phyloP scores from a whole-genome alignment of 805 yeast genomes.

The Cyberlindnera xylosilytica region DNA sequence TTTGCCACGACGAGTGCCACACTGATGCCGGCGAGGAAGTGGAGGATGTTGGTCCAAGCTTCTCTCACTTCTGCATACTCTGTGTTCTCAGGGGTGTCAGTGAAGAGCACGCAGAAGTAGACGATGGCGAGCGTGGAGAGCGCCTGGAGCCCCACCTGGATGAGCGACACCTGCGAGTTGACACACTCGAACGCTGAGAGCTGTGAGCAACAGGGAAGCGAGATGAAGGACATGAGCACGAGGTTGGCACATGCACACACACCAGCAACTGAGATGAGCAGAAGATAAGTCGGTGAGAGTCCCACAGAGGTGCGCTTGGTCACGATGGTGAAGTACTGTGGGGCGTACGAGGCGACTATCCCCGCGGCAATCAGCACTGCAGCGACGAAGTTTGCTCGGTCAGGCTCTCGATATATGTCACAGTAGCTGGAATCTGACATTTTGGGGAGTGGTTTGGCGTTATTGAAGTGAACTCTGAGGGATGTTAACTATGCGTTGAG shows the following conservation, averaged over 20 bases:
- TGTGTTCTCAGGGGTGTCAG: constrained; percentile 41
- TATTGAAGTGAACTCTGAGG: no score
- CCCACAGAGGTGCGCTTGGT: constrained; percentile 69
- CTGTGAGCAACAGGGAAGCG: constrained; percentile 56
- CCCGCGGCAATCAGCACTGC: constrained; percentile 60
- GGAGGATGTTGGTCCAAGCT: constrained; percentile 39
- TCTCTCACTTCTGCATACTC: constrained; percentile 37
- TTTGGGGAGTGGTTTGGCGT: no score
- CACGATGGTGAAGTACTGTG: constrained; percentile 66
- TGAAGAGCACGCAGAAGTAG: constrained; percentile 48
- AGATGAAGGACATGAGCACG: constrained; percentile 54
- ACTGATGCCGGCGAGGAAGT: constrained; percentile 34
- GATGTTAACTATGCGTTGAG: no score
- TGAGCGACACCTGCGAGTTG: constrained; percentile 60
- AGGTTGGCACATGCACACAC: constrained; percentile 66
- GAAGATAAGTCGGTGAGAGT: constrained; percentile 64
- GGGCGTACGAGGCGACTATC: constrained; percentile 66
- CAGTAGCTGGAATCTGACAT: no score
- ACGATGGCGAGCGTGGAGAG: constrained; percentile 56
- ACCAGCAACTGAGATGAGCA: constrained; percentile 71
- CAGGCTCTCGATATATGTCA: constrained; percentile 38
- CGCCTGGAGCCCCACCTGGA: constrained; percentile 66
- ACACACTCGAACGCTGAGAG: constrained; percentile 55
- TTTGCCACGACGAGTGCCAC: constrained; percentile 34
- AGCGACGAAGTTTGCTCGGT: constrained; percentile 43